phyloP scores from a whole-genome alignment of 2,329 filamentous ascomycete species.

The Claviceps capensis region DNA sequence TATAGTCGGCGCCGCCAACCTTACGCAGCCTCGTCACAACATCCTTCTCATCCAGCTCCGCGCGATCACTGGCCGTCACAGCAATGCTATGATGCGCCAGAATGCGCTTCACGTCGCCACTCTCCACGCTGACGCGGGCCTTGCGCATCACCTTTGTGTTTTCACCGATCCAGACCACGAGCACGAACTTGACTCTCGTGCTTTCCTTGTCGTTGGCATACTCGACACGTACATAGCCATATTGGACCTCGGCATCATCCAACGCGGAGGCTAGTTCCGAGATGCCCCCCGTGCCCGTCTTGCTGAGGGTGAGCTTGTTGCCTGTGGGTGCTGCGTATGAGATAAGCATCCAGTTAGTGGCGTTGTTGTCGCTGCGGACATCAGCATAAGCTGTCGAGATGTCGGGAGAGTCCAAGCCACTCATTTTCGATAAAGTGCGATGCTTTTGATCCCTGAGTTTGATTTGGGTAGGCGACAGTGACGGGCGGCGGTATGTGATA shows the following conservation, averaged over 20 bases:
- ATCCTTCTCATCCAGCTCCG: slow-evolving; percentile 47
- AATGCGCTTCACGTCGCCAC: slow-evolving; percentile 48
- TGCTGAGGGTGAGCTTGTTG: slow-evolving; percentile 40
- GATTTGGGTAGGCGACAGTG: background rate
- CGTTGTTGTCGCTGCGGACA: slow-evolving; percentile 52
- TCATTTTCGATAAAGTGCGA: slow-evolving; percentile 26
- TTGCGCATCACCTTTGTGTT: slow-evolving; percentile 55
- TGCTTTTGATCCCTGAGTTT: background rate
- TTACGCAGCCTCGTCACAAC: slow-evolving; percentile 48
- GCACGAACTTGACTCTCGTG: slow-evolving; percentile 52
- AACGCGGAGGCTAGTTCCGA: slow-evolving; percentile 41
- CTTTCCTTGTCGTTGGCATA: slow-evolving; percentile 60
- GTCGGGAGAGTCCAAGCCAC: slow-evolving; percentile 42
- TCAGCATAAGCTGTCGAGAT: slow-evolving; percentile 52
- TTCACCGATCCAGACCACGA: slow-evolving; percentile 56
- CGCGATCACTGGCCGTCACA: slow-evolving; percentile 45
- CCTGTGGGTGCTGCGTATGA: slow-evolving; percentile 43
- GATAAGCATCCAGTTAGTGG: slow-evolving; percentile 53
- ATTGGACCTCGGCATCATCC: slow-evolving; percentile 47
- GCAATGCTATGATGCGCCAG: slow-evolving; percentile 52
- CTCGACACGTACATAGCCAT: slow-evolving; percentile 52
- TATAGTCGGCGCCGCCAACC: slow-evolving; percentile 59
- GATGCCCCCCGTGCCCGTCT: slow-evolving; percentile 47
- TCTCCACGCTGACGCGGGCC: slow-evolving; percentile 54
- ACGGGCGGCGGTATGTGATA: no score